Percentiles rank a stretch among this genome's conserved stretches.
Conservation (phyloP, 345 rosid genomes). For the Eucalyptus microcorys region DNA sequence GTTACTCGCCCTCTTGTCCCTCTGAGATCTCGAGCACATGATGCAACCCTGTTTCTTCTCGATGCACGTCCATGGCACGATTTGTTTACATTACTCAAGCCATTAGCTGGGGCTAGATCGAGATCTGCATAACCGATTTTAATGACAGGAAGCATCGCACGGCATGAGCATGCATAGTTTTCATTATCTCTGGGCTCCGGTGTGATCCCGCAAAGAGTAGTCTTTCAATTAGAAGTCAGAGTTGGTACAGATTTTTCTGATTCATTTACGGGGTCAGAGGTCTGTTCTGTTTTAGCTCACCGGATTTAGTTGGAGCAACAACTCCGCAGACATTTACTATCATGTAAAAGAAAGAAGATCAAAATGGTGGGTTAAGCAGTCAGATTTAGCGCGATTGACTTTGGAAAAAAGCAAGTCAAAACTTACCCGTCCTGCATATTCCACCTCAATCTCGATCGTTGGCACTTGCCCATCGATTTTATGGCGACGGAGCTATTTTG, state of each 20-base stretch:
- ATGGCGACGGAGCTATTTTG: background rate
- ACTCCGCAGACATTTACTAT: background rate
- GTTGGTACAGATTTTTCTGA: background rate
- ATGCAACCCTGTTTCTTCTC: background rate
- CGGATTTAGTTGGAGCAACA: background rate
- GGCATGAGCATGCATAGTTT: background rate
- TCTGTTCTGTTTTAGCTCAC: background rate
- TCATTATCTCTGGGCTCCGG: background rate
- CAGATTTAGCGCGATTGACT: background rate
- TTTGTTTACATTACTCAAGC: background rate
- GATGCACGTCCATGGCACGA: background rate
- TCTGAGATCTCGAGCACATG: background rate
- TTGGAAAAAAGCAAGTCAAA: background rate
- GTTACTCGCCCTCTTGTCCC: background rate
- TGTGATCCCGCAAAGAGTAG: background rate
- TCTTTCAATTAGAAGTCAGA: background rate
- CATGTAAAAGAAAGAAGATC: background rate
- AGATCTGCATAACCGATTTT: background rate
- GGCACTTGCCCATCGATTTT: background rate
- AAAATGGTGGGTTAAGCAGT: background rate
- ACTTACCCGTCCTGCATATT: background rate
- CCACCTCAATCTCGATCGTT: background rate
- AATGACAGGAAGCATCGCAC: background rate
- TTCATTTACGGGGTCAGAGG: background rate
- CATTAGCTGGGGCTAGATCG: background rate